phyloP scores from a whole-genome alignment of 257 asterid genomes.

The Solanum pennellii region DNA sequence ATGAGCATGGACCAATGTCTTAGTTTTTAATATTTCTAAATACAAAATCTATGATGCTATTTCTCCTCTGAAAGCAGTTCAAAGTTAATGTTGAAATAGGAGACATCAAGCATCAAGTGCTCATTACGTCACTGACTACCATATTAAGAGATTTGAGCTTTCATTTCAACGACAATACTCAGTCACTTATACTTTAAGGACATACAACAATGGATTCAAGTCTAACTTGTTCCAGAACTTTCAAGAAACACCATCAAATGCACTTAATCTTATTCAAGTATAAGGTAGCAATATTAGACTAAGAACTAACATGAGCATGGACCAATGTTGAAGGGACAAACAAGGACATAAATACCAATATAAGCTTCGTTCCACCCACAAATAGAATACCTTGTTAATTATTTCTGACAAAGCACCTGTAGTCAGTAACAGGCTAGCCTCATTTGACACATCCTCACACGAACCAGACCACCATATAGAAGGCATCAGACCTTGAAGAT shows the following conservation, averaged over 20 bases:
- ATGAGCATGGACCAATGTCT: background rate
- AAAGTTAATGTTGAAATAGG: background rate
- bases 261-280: background rate
- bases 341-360: background rate
- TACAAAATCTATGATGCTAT: background rate
- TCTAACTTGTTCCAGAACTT: background rate
- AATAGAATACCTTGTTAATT: constrained; percentile 48
- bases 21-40: background rate
- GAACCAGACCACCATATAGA: constrained; percentile 97
- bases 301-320: background rate
- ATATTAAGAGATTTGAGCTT: background rate
- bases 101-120: background rate
- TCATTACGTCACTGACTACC: background rate
- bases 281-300: background rate
- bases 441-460: constrained; percentile 43
- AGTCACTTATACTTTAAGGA: background rate
- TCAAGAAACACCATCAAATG: background rate
- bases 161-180: background rate
- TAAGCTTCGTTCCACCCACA: background rate
- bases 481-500: constrained; percentile 83
- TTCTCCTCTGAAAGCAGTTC: background rate
- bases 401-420: constrained; percentile 87
- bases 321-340: background rate
- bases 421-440: constrained; percentile 77
- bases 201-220: background rate